phyloP scores from a whole-genome alignment of 805 yeast species.

The Danielia oregonensis region DNA sequence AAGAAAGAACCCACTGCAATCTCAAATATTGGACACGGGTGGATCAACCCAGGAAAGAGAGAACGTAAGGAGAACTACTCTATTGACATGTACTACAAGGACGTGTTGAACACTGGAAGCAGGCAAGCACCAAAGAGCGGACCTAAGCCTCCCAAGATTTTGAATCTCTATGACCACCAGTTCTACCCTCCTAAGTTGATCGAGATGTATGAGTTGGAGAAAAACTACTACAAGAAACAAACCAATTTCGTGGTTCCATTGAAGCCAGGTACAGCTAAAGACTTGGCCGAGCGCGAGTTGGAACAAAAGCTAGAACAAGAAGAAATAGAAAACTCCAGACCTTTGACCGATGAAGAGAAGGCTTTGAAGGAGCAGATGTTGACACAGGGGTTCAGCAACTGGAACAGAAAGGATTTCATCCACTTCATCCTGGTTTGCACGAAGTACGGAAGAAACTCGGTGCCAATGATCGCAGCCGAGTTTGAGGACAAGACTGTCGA shows the following conservation, averaged over 20 bases:
- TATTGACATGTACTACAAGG: slow-evolving; percentile 83
- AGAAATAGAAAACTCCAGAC: slow-evolving; percentile 72
- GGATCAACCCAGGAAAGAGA: slow-evolving; percentile 86
- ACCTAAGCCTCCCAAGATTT: slow-evolving; percentile 82
- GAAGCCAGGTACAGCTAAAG: slow-evolving; percentile 46
- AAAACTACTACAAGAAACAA: slow-evolving; percentile 68
- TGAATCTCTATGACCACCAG: slow-evolving; percentile 85
- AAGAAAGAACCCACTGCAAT: slow-evolving; percentile 48
- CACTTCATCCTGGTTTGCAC: slow-evolving; percentile 72
- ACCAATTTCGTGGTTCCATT: slow-evolving; percentile 62
- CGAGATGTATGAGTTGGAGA: slow-evolving; percentile 78
- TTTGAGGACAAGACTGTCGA: slow-evolving; percentile 77
- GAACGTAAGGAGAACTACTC: slow-evolving; percentile 83
- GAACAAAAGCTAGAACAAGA: slow-evolving; percentile 59
- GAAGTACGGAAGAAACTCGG: slow-evolving; percentile 76
- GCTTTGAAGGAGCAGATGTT: slow-evolving; percentile 55
- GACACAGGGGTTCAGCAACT: slow-evolving; percentile 67
- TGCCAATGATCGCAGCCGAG: slow-evolving; percentile 68
- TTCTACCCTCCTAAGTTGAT: slow-evolving; percentile 75
- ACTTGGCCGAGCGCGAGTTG: slow-evolving; percentile 30
- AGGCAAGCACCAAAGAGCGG: slow-evolving; percentile 39
- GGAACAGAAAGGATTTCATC: slow-evolving; percentile 86
- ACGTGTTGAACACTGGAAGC: slow-evolving; percentile 66
- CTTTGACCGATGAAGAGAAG: slow-evolving; percentile 81
- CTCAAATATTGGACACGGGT: slow-evolving; percentile 50